These are phyloP conservation scores for Bruguiera sexangula DNA, from an alignment of 345 rosid species.

Conservation along the genomic window DNA sequence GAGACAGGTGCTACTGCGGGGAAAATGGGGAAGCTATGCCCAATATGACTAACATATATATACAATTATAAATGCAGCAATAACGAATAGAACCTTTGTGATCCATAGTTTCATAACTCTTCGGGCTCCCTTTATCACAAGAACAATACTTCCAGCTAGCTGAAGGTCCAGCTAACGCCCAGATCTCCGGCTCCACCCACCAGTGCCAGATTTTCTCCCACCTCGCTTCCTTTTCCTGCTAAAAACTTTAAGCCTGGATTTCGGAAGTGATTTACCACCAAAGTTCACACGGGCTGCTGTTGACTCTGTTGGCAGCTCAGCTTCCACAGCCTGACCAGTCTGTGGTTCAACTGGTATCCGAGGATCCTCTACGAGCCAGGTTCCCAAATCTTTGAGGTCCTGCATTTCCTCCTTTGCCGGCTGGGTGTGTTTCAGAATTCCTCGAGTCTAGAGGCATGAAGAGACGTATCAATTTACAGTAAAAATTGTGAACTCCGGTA, in stretches of 20 bases:
- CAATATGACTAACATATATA: too few relatives aligned
- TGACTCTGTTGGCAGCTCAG: slow-evolving; percentile 4
- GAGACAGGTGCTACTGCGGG: too few relatives aligned
- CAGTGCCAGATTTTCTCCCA: slow-evolving; percentile 39
- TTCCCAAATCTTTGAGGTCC: slow-evolving; percentile 25
- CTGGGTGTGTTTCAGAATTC: slow-evolving; percentile 35
- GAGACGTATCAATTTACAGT: background rate
- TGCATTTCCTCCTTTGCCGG: slow-evolving; percentile 44
- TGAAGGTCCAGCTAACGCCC: slow-evolving; percentile 17
- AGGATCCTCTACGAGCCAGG: slow-evolving; percentile 28
- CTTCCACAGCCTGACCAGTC: slow-evolving; percentile 1
- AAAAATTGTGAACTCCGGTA: background rate
- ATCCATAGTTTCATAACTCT: background rate
- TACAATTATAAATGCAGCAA: too few relatives aligned
- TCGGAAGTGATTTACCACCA: slow-evolving; percentile 25
- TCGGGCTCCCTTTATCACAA: background rate
- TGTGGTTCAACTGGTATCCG: slow-evolving; percentile 24
- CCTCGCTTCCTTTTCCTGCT: slow-evolving; percentile 53
- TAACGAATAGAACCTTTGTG: too few relatives aligned
- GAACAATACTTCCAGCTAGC: background rate
- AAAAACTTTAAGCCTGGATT: slow-evolving; percentile 40
- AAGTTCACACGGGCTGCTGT: slow-evolving; percentile 22
- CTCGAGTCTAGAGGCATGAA: slow-evolving; percentile 23
- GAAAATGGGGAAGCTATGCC: too few relatives aligned
- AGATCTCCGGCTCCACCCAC: slow-evolving; percentile 41